A percentile compares a stretch with the other conserved stretches of the same genome.
Conservation (phyloP, 805 yeast genomes). For the Starmera dryadoides region DNA sequence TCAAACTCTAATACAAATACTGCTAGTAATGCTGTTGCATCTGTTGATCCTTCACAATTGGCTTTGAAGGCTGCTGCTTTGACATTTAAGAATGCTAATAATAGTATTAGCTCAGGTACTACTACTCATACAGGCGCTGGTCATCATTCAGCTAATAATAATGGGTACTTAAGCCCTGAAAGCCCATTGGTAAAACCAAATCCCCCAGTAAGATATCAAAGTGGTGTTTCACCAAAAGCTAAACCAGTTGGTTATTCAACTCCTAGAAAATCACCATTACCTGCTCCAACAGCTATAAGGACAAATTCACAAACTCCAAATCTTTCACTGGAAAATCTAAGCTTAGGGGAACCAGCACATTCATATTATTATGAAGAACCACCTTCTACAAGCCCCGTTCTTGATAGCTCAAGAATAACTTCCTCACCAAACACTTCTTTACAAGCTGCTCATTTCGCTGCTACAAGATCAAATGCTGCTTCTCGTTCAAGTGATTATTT, state of each 20-base stretch:
- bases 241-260: background rate
- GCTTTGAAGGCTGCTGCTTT: background rate
- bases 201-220: background rate
- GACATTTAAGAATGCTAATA: background rate
- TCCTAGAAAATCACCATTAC: background rate
- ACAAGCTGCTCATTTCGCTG: constrained; percentile 1
- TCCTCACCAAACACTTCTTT: background rate
- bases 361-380: background rate
- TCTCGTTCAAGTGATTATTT: background rate
- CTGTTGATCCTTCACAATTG: background rate
- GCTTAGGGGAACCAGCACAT: background rate
- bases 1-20: constrained; percentile 2
- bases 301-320: background rate
- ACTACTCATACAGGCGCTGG: background rate
- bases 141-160: too few relatives aligned
- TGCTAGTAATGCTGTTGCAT: constrained; percentile 3
- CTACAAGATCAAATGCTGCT: background rate
- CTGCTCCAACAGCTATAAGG: background rate
- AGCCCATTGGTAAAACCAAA: background rate
- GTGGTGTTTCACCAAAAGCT: background rate
- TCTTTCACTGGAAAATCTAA: background rate
- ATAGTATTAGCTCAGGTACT: background rate
- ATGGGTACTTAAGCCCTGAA: background rate
- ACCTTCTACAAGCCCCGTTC: background rate
- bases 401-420: background rate